Percentiles rank a stretch among this genome's conserved stretches.
These are phyloP conservation scores for Syzygium grande DNA, from an alignment of 345 rosid species.

Conservation along the genomic window DNA sequence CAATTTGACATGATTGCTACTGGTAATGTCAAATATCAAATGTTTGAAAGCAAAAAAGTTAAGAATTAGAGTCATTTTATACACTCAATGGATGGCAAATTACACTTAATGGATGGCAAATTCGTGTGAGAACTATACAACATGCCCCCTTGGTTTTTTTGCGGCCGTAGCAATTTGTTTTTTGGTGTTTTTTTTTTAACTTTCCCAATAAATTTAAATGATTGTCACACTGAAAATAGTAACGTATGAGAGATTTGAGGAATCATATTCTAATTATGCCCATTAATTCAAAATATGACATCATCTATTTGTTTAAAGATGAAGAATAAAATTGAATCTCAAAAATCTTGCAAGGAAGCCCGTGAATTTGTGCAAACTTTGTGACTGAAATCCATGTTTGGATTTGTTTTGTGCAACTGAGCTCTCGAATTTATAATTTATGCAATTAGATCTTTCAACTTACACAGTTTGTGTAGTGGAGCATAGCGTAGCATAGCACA, in stretches of 20 bases:
- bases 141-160: not conserved
- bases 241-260: not conserved
- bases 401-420: not conserved
- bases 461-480: not conserved
- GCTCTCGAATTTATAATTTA: not conserved
- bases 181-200: not conserved
- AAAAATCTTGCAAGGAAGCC: fast-evolving
- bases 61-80: not conserved
- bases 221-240: not conserved
- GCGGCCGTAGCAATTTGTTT: not conserved
- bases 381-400: not conserved
- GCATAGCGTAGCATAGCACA: fast-evolving
- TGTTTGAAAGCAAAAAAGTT: not conserved
- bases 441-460: not conserved
- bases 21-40: not conserved
- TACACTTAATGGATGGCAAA: not conserved
- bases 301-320: not conserved
- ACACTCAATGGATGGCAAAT: not conserved
- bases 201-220: not conserved
- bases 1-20: not conserved
- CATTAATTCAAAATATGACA: not conserved
- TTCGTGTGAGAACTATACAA: not conserved
- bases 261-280: not conserved
- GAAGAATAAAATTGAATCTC: not conserved
- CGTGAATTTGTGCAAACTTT: not conserved